Base-by-base conservation (phyloP, 1,139 yeast species). In the Debaryomycetaceae sp. region DNA sequence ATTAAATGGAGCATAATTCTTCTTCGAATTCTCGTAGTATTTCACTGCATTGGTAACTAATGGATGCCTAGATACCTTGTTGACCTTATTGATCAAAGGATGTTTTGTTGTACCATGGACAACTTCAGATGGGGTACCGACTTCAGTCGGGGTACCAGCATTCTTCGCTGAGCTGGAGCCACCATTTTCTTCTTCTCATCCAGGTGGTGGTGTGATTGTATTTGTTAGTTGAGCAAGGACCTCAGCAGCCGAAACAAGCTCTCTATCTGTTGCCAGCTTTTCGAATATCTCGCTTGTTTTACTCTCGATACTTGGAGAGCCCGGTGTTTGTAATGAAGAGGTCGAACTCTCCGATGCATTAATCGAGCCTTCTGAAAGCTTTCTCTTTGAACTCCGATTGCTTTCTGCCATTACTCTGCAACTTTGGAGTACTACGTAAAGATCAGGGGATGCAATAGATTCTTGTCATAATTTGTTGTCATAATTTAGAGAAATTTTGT, bases 21-120 rank as follows among this genome's bases (percentile, higher is more conserved):
- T 51, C 50, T 79, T 81, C 31, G 80, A 71, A 24, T 68, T 62
- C 50, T 80, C 82, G 56, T 81, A 81, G 40, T 77, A 81, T 44
- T 70, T 72, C 30, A 78, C 80, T 2, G 86, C 86, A 46, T 78
- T 70, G 35, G 77, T 68, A 14, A 79, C 81, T 15, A 78, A 52
- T 1, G 81, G 80, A 50, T 73, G 77, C 41, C 56, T 61, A 28
- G 70, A 56, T 8, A 71, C 75, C 48, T 69, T 66, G 38, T 65
- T 66, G 31, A 78, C 78, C 38, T 70, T 67, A 16, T 63, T 60
- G 33, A 77, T 67, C 37, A 72, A 56, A 1, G 78, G 78, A 52
- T 72, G 78, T 38, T 59, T 38, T 5, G 15, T 14, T 14, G 37
- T 8, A n/a, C 29, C 31, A 16, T 22, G 26, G n/a, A n/a, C n/a